Evolutionary conservation across 805 yeast genomes (phyloP), one percentile per base, ranked within the genome.

Genomic region (Zygoascus flipseniorum): DNA sequence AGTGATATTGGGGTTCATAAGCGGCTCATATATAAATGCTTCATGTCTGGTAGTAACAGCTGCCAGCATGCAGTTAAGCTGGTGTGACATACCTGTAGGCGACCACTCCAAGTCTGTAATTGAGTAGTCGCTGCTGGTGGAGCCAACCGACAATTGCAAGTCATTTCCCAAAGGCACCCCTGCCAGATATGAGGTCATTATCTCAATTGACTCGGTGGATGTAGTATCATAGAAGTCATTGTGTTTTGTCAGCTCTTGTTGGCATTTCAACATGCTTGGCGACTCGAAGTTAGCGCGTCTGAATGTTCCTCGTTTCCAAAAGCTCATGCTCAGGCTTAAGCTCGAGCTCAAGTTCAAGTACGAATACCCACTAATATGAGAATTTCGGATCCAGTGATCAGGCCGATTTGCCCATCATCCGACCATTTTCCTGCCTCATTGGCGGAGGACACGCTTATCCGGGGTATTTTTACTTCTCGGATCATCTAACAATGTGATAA

Each of bases 391-490:
- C 57, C 58, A 2, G 57, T 32, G 8, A 51, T 28, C 9, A 59
- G 45, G 16, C 58, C 63, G 5, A 60, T 13, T 14, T 49, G 51
- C 1, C 63, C 63, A 47, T 60, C 63, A 2, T 52, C 54, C 18
- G 62, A 59, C 63, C 63, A 60, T 50, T 54, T 52, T 28, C 56
- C 19, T 14, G 59, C 63, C 20, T 57, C 56, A 8, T 55, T 50
- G 8, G 53, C 50, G 9, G 48, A 47, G 19, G 49, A 31, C 46
- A 52, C 28, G 32, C 37, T 26, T 32, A 43, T 43, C 8, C 56
- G 48, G 10, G 37, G 53, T 9, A 49, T 16, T 47, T 53, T 53
- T 26, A 53, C 26, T 37, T 53, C 56, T 19, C 52, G 50, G 23
- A 31, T 50, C 56, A 53, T 53, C 8, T 23, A 23, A 23, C 6